These are phyloP conservation scores for Gnomoniopsis smithogilvyi DNA, from an alignment of 2,329 filamentous ascomycete species.

Conservation along the genomic window DNA sequence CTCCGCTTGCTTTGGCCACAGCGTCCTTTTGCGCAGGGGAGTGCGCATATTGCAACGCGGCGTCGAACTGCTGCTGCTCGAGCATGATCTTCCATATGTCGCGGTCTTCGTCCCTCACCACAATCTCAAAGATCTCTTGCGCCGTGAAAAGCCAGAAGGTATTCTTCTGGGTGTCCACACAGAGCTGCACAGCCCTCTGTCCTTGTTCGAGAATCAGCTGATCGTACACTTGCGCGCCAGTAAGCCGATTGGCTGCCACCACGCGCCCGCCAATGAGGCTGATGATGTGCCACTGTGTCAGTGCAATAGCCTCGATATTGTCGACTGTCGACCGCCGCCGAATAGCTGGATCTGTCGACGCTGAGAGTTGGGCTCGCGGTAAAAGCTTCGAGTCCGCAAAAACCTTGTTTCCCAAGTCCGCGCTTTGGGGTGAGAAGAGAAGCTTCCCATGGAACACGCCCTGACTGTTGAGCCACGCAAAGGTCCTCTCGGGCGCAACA, in stretches of 20 bases:
- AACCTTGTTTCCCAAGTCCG: conserved; percentile 68
- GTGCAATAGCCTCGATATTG: conserved; percentile 71
- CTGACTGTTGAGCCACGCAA: conserved; percentile 86
- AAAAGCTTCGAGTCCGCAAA: conserved; percentile 79
- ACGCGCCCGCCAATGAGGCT: conserved; percentile 78
- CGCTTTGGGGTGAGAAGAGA: conserved; percentile 47
- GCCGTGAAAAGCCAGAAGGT: conserved; percentile 96
- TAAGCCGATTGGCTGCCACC: conserved; percentile 82
- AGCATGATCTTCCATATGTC: conserved; percentile 96
- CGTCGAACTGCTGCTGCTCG: conserved; percentile 80
- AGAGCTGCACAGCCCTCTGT: conserved; percentile 77
- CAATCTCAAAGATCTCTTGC: conserved; percentile 89
- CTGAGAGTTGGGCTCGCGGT: conserved; percentile 64
- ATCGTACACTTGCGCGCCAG: conserved; percentile 81
- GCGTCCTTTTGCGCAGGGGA: conserved; percentile 81
- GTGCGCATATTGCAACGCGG: conserved; percentile 80
- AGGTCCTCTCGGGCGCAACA: conserved; percentile 64
- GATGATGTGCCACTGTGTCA: conserved; percentile 93
- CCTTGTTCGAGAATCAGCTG: conserved; percentile 79
- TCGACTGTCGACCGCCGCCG: conserved; percentile 67
- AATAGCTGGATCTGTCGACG: conserved; percentile 61
- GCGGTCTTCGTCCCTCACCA: conserved; percentile 83
- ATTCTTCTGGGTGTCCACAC: conserved; percentile 88
- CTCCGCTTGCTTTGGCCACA: conserved; percentile 87
- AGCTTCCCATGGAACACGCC: conserved; percentile 87